These are phyloP conservation scores for Colletotrichum neosansevieriae DNA, from an alignment of 2,329 filamentous ascomycete species.

Conservation along the genomic window DNA sequence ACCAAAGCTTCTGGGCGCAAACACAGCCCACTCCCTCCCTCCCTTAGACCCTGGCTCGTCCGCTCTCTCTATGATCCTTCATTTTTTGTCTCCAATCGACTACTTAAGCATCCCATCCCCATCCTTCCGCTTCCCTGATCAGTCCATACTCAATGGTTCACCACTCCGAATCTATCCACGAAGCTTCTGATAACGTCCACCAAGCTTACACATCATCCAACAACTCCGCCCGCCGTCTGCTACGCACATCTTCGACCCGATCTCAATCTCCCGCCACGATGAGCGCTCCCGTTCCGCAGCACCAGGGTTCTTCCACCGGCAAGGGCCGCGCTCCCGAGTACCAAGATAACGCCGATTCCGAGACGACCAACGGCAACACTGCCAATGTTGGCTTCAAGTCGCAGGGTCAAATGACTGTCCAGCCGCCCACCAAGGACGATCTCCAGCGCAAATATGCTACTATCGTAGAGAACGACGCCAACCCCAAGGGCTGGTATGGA, in stretches of 20 bases:
- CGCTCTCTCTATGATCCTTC: constrained; percentile 34
- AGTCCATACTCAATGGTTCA: constrained; percentile 16
- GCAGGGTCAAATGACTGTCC: constrained; percentile 74
- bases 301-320: constrained; percentile 34
- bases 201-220: constrained; percentile 40
- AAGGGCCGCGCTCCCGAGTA: constrained; percentile 38
- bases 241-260: constrained; percentile 20
- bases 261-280: constrained; percentile 35
- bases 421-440: constrained; percentile 85
- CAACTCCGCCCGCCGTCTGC: constrained; percentile 28
- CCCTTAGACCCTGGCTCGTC: constrained; percentile 1
- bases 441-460: constrained; percentile 85
- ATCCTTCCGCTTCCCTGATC: neutral
- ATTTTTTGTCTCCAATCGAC: too few relatives aligned
- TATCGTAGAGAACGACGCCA: constrained; percentile 72
- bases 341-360: constrained; percentile 25
- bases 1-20: constrained; percentile 34
- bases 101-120: constrained; percentile 36
- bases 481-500: constrained; percentile 89
- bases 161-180: constrained; percentile 18
- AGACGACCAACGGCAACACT: constrained; percentile 24
- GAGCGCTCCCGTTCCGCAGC: constrained; percentile 36
- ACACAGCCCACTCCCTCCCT: constrained; percentile 32
- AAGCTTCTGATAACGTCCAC: constrained; percentile 21
- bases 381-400: constrained; percentile 59